Evolutionary conservation across 352 stramenopile species (phyloP).

Genomic region (Globisporangium heterothallicum): DNA sequence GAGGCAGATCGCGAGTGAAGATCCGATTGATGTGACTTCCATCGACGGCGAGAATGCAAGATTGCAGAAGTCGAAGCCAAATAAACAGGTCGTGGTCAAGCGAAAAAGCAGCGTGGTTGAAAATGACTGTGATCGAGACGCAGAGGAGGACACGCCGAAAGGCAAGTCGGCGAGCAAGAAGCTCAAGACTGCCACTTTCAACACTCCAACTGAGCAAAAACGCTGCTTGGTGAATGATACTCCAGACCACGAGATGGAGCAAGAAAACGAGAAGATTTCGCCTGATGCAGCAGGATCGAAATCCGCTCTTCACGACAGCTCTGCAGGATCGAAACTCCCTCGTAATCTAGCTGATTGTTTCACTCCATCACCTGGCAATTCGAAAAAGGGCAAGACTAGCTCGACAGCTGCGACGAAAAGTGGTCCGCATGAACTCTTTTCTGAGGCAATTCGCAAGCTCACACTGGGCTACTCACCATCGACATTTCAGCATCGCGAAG

Average conservation of each 20-base stretch:
- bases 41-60: constrained; percentile 17
- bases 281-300: constrained; percentile 29
- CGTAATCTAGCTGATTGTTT: constrained; percentile 51
- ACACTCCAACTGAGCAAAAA: constrained; percentile 14
- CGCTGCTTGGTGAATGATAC: background rate
- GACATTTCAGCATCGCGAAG: constrained; percentile 52
- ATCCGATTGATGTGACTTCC: constrained; percentile 20
- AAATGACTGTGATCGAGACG: background rate
- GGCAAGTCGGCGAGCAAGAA: constrained; percentile 13
- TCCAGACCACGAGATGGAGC: constrained; percentile 3
- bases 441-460: constrained; percentile 42
- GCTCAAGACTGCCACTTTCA: constrained; percentile 6
- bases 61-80: background rate
- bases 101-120: constrained; percentile 10
- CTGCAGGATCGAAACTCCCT: constrained; percentile 14
- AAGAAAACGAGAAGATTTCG: constrained; percentile 32
- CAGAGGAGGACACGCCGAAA: background rate
- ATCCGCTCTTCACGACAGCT: constrained; percentile 17
- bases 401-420: constrained; percentile 4
- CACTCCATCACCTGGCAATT: constrained; percentile 49
- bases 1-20: constrained; percentile 31
- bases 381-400: constrained; percentile 21
- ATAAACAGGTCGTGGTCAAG: constrained; percentile 6
- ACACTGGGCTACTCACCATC: constrained; percentile 38
- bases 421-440: constrained; percentile 16